phyloP scores from a whole-genome alignment of 352 stramenopile genomes.

The Globisporangium mamillatum region DNA sequence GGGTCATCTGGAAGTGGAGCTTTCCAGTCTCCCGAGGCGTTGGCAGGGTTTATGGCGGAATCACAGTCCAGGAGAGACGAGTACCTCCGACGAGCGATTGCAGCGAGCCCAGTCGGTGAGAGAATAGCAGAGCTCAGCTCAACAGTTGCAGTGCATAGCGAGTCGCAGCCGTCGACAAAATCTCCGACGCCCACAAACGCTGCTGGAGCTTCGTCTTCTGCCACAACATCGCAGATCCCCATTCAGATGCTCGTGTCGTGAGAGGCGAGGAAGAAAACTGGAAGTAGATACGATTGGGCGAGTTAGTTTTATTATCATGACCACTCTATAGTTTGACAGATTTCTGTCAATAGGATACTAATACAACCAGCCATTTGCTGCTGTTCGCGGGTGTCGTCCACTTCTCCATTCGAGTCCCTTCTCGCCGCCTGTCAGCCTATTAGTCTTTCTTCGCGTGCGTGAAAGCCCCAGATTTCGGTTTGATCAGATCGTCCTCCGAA shows the following conservation, averaged over 20 bases:
- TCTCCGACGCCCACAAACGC: not conserved
- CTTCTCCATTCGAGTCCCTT: not conserved
- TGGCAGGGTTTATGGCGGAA: slow-evolving; percentile 29
- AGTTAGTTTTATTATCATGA: not conserved
- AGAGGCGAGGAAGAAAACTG: not conserved
- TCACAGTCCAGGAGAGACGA: slow-evolving; percentile 41
- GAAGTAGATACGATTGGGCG: not conserved
- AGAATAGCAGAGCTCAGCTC: not conserved
- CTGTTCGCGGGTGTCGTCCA: not conserved
- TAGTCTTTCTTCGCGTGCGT: slow-evolving; percentile 59
- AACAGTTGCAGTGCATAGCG: not conserved
- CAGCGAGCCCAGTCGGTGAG: slow-evolving; percentile 23
- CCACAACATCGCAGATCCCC: slow-evolving; percentile 37
- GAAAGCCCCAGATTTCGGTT: slow-evolving; percentile 55
- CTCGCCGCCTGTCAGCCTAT: not conserved
- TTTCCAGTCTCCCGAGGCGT: slow-evolving; percentile 14
- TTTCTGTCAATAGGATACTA: not conserved
- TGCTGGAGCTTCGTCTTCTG: not conserved
- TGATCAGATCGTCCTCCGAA: slow-evolving; percentile 47
- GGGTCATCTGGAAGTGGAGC: not conserved
- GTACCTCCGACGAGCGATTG: slow-evolving; percentile 38
- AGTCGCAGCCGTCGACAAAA: not conserved
- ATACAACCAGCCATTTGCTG: slow-evolving; percentile 8
- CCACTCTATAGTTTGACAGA: not conserved
- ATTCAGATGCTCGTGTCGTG: slow-evolving; percentile 77